Percentiles rank a stretch among this genome's conserved stretches.
These are phyloP conservation scores for Fusarium papillatum DNA, from an alignment of 2,329 filamentous ascomycete genomes.

Conservation along the genomic window DNA sequence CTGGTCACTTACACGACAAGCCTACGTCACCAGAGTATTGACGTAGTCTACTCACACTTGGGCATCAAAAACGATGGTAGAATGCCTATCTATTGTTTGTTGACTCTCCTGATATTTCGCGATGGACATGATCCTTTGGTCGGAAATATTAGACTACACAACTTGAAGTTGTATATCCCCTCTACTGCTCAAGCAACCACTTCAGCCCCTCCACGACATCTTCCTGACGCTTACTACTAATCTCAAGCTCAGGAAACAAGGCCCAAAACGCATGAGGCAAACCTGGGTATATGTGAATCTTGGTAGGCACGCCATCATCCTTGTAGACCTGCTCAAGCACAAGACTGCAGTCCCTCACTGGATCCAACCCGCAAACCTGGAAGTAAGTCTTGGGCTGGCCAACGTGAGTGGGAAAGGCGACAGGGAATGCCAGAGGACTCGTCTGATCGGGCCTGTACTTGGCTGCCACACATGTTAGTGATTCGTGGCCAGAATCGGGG, in stretches of 20 bases:
- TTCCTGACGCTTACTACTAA: slow-evolving; percentile 36
- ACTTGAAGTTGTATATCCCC: neutral
- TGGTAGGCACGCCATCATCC: slow-evolving; percentile 45
- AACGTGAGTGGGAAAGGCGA: slow-evolving; percentile 34
- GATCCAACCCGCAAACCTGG: slow-evolving; percentile 48
- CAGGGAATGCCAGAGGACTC: slow-evolving; percentile 43
- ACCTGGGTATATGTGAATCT: slow-evolving; percentile 46
- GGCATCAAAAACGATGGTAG: neutral
- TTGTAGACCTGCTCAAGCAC: slow-evolving; percentile 46
- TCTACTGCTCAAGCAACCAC: slow-evolving; percentile 35
- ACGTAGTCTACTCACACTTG: neutral
- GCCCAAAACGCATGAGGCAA: slow-evolving; percentile 49
- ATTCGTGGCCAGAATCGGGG: neutral
- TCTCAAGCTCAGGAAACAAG: slow-evolving; percentile 38
- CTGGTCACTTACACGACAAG: slow-evolving; percentile 30
- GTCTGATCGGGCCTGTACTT: slow-evolving; percentile 41
- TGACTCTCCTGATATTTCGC: neutral
- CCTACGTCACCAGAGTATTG: slow-evolving; percentile 31
- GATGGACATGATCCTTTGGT: neutral
- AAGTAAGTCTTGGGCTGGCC: slow-evolving; percentile 50
- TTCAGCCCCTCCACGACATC: slow-evolving; percentile 40
- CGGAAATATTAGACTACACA: neutral
- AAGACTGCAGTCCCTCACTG: slow-evolving; percentile 45
- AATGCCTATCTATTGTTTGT: neutral
- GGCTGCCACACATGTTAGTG: slow-evolving; percentile 25